These are phyloP conservation scores for Aspergillus luchuensis DNA, from an alignment of 2,329 filamentous ascomycete genomes.

Conservation along the genomic window DNA sequence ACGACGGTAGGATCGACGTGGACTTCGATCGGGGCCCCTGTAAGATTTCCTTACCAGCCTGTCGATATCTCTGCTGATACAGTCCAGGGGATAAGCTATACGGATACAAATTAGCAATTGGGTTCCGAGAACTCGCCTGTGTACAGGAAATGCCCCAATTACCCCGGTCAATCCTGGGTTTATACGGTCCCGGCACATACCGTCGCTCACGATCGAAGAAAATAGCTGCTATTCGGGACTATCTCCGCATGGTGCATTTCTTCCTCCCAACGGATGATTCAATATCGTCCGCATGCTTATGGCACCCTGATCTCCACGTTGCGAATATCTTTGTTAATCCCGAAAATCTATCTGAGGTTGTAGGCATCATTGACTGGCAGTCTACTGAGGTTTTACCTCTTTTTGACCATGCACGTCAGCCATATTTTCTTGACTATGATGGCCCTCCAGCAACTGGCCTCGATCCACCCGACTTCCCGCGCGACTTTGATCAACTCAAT, in stretches of 20 bases:
- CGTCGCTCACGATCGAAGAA: constrained; percentile 37
- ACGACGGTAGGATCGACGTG: constrained; percentile 31
- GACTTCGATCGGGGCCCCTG: constrained; percentile 19
- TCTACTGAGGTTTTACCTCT: constrained; percentile 36
- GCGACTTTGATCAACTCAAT: constrained; percentile 30
- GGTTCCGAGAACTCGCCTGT: constrained; percentile 35
- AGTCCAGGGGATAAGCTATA: constrained; percentile 31
- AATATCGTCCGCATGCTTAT: constrained; percentile 30
- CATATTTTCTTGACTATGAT: constrained; percentile 37
- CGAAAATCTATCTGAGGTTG: constrained; percentile 19
- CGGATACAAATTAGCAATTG: constrained; percentile 37
- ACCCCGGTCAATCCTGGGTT: constrained; percentile 33
- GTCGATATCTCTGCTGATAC: constrained; percentile 14
- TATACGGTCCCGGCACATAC: constrained; percentile 44
- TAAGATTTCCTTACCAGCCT: neutral
- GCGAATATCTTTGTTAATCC: constrained; percentile 35
- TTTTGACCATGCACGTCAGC: constrained; percentile 38
- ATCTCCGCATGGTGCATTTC: constrained; percentile 30
- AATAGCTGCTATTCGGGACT: constrained; percentile 31
- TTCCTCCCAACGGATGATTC: constrained; percentile 30
- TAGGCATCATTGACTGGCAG: constrained; percentile 32
- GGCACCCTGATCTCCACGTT: constrained; percentile 43
- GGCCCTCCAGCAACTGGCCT: constrained; percentile 23
- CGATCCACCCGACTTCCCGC: constrained; percentile 11
- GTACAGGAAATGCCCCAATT: constrained; percentile 31